Evolutionary conservation across 805 yeast genomes (phyloP).

Genomic region (Ogataea pignaliae): DNA sequence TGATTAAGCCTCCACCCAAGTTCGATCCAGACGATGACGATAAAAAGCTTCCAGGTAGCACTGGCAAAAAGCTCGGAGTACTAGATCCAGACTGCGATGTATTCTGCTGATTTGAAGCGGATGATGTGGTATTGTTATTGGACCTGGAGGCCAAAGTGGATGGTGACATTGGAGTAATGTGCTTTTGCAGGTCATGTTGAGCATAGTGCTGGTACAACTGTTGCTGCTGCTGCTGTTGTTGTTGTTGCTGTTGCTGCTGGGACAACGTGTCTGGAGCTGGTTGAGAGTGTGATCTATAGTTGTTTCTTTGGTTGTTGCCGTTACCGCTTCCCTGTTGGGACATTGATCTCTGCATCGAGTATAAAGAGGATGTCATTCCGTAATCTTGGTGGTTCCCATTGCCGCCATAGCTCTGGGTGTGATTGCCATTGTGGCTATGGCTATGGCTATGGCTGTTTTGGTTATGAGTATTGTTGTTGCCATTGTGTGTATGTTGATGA

Average conservation of each 20-base stretch:
- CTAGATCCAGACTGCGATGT: slow-evolving; percentile 12
- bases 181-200: slow-evolving; percentile 12
- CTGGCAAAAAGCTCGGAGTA: slow-evolving; percentile 19
- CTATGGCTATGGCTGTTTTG: slow-evolving; percentile 4
- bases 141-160: too few species aligned
- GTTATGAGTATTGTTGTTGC: slow-evolving; percentile 7
- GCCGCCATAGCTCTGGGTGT: slow-evolving; percentile 1
- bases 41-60: slow-evolving; percentile 11
- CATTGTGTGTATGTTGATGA: slow-evolving; percentile 12
- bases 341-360: slow-evolving; percentile 1
- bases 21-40: slow-evolving; percentile 4
- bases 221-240: not conserved
- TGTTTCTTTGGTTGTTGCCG: slow-evolving; percentile 3
- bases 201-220: slow-evolving; percentile 5
- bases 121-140: too few species aligned
- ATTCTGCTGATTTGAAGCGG: slow-evolving; percentile 7
- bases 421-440: slow-evolving; percentile 4
- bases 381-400: slow-evolving; percentile 1
- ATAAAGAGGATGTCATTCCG: slow-evolving; percentile 1
- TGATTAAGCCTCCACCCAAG: not conserved
- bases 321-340: slow-evolving; percentile 1
- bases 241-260: not conserved
- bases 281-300: slow-evolving; percentile 7
- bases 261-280: not conserved
- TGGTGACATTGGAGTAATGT: slow-evolving; percentile 4